Evolutionary conservation across 305 asterid species (phyloP).

Genomic region (Plantago coronopus): DNA sequence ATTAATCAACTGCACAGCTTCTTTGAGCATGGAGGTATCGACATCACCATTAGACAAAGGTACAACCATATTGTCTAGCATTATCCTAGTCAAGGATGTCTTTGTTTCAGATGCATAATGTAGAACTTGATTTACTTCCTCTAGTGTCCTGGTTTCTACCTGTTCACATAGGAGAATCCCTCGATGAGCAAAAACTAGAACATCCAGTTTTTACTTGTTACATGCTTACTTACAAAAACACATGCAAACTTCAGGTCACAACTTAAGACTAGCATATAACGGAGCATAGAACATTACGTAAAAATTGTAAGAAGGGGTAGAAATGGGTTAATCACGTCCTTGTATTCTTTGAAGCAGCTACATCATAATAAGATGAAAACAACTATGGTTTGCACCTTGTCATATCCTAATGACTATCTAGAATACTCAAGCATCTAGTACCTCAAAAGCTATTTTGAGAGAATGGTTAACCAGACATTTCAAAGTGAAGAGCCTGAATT

Average conservation of each 20-base stretch:
- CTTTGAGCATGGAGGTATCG: constrained; percentile 84
- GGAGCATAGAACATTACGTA: too few relatives aligned
- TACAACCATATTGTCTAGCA: constrained; percentile 90
- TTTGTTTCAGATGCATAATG: constrained; percentile 65
- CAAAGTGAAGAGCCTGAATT: too few relatives aligned
- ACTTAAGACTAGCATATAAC: too few relatives aligned
- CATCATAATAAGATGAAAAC: too few relatives aligned
- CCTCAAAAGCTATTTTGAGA: too few relatives aligned
- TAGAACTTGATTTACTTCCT: constrained; percentile 76
- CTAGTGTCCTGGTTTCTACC: constrained; percentile 88
- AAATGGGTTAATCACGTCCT: too few relatives aligned
- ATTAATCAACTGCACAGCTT: constrained; percentile 66
- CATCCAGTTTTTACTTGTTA: constrained; percentile 7
- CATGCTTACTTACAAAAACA: constrained; percentile 1
- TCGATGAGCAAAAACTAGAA: constrained; percentile 9
- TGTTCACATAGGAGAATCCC: constrained; percentile 26
- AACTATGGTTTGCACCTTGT: too few relatives aligned
- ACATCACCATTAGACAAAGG: constrained; percentile 74
- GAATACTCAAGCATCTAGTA: too few relatives aligned
- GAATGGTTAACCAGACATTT: too few relatives aligned
- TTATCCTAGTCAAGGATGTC: constrained; percentile 69
- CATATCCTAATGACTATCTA: too few relatives aligned
- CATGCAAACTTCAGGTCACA: background rate
- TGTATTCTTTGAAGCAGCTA: too few relatives aligned
- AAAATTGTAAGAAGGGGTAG: too few relatives aligned